Evolutionary conservation across 2,329 filamentous ascomycete species (phyloP), one percentile per base, ranked within the genome.

Genomic region (Ophiostoma sp.): DNA sequence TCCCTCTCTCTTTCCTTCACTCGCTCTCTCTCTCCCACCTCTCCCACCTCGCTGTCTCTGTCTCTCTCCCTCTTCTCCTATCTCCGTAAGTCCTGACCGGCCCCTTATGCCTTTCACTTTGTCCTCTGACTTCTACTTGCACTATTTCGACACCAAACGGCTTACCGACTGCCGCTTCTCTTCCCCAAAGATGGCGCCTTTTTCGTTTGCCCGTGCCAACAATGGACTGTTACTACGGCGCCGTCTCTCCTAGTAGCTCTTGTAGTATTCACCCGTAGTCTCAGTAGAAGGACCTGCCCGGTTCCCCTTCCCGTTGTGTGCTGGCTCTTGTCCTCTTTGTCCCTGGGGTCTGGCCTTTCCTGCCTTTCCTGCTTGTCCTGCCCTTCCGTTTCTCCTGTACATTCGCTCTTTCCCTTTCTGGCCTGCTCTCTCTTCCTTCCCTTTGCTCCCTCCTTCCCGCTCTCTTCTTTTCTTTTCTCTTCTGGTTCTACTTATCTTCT

Each of bases 401-500:
- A 13, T 11, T 62, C 23, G 67, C 67, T 66, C 67, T 48, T 71
- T 31, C 41, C 48, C 69, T 62, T 44, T 66, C 57, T 41, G 44
- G 67, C 54, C 48, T 44, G 33, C 31, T 39, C 33, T 20, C 39
- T 39, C 35, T 23, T 39, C 57, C 3, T 62, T 33, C 35, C 8
- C 35, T 36, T 39, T 23, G 62, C 62, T 65, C 4, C 31, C 41
- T 13, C 66, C 23, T 54, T 54, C 41, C 66, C 33, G 23, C 10
- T 23, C 41, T 36, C 15, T 41, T 54, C 1, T 20, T 52, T 17
- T 62, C 36, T 39, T 60, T 41, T 54, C 69, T 75, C 71, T 71
- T 71, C 70, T 67, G 70, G 52, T 68, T 71, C 27, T 41, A 72
- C 75, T 74, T 76, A 72, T 35, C 4, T 15, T 57, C 6, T 20